Conservation (phyloP, 257 asterid genomes). For the Pogostemon cablin region DNA sequence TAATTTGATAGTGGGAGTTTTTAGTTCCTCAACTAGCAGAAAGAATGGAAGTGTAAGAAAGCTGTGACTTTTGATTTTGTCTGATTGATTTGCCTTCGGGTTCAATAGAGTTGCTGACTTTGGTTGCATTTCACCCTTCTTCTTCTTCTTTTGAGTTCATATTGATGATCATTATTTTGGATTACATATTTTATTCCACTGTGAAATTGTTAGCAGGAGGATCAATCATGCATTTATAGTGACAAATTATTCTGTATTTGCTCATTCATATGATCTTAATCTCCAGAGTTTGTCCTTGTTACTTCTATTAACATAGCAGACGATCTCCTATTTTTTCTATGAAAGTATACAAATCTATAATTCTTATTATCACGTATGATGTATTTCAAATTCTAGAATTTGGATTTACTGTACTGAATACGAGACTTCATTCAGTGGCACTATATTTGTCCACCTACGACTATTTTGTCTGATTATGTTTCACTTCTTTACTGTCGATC, state of each 20-base stretch:
- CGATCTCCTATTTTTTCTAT: background rate
- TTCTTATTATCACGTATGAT: background rate
- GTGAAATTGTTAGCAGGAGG: no score
- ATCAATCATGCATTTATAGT: no score
- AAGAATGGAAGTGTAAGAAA: background rate
- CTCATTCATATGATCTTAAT: no score
- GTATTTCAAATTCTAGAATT: background rate
- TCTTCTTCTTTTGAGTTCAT: background rate
- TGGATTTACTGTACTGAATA: background rate
- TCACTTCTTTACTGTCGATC: constrained; percentile 34
- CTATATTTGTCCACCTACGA: background rate
- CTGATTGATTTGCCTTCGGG: background rate
- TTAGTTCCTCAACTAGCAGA: background rate
- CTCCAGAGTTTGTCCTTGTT: no score
- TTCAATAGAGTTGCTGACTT: background rate
- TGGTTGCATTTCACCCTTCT: background rate
- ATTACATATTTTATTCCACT: no score
- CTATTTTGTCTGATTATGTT: constrained; percentile 28
- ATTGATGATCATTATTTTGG: background rate
- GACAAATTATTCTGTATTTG: no score
- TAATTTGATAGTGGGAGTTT: background rate
- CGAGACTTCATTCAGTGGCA: constrained; percentile 1
- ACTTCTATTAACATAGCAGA: background rate
- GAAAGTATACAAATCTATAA: no score
- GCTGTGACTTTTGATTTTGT: background rate